Conservation (phyloP, 192 early-diverging fungal species). For the Jimgerdemannia flammicorona region DNA sequence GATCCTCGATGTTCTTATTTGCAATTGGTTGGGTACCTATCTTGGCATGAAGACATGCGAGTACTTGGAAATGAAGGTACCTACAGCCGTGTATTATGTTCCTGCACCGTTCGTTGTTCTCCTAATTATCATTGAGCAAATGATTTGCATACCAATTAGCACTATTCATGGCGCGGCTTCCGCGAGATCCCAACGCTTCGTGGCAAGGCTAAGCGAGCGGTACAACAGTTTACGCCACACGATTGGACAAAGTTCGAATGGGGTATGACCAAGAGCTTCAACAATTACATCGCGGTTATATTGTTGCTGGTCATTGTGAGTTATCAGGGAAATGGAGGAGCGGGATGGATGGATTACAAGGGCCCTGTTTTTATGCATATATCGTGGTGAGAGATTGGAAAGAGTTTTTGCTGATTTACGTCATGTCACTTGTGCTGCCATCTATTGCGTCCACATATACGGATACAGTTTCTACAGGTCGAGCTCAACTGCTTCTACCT, state of each 20-base stretch:
- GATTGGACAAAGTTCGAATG: slow-evolving; percentile 93
- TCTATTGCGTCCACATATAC: slow-evolving; percentile 1
- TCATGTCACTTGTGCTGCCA: too few relatives aligned
- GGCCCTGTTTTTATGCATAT: too few relatives aligned
- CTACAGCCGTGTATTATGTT: background rate
- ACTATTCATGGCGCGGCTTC: slow-evolving; percentile 93
- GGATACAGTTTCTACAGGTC: slow-evolving; percentile 59
- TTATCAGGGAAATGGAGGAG: background rate
- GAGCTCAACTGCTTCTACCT: slow-evolving; percentile 96
- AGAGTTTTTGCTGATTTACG: too few relatives aligned
- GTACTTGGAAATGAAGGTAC: slow-evolving; percentile 85
- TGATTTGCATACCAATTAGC: slow-evolving; percentile 26
- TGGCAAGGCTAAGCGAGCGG: slow-evolving; percentile 84
- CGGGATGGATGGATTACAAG: too few relatives aligned
- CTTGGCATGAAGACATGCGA: slow-evolving; percentile 97
- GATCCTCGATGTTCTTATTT: slow-evolving; percentile 88
- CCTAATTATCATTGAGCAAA: background rate
- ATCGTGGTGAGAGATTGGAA: too few relatives aligned
- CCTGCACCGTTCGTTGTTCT: too few relatives aligned
- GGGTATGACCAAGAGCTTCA: slow-evolving; percentile 84
- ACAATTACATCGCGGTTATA: slow-evolving; percentile 81
- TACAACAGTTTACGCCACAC: slow-evolving; percentile 92
- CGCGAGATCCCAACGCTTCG: slow-evolving; percentile 77
- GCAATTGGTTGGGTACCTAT: slow-evolving; percentile 94
- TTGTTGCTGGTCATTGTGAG: slow-evolving; percentile 67